Evolutionary conservation across 768 basidiomycete species (phyloP), one percentile per base, ranked within the genome.

Genomic region (Hygrophorus pudorinus): DNA sequence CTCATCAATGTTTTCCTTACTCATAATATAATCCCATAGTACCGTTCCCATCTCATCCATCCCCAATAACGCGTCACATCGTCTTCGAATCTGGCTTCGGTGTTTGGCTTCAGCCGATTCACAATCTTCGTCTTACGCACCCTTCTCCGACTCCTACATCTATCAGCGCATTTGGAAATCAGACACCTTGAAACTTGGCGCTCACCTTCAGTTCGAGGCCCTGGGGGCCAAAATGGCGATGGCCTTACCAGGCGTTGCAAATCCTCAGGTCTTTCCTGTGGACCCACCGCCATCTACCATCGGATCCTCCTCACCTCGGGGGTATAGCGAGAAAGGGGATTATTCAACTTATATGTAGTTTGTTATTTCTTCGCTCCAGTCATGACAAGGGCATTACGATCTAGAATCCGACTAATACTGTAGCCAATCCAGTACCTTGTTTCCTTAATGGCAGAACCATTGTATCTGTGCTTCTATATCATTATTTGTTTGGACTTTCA

Each of bases 141-240:
- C 69, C 11, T 65, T 66, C 52, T 60, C 61, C 44, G 71, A 74
- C 43, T 71, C 76, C 2, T 75, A 70, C 53, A 59, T 77, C 45
- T 82, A 75, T 58, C 79, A 81, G 51, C 75, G 80, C 14, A 63
- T 84, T 54, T 82, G 75, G 72, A 79, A 79, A 58, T 65, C 65
- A 16, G 80, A 83, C 52, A 59, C 63, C 12, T 76, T 83, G 57
- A 80, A 78, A 54, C 53, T 84, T 12, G 80, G 81, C 13, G 67
- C 67, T 0, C 58, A 65, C 21, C 70, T 83, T 27, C 67, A 75
- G 47, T 83, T 82, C 46, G 67, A 68, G 6, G 58, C 68, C 0
- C 55, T 79, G 34, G 68, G 75, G 4, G 53, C 53, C 29, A 74
- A 67, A 52, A 61, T 78, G 54, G 56, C 76, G 13, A 72, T 79